These are phyloP conservation scores for Fusarium tjaetaba DNA, from an alignment of 2,329 filamentous ascomycete genomes.

Conservation along the genomic window DNA sequence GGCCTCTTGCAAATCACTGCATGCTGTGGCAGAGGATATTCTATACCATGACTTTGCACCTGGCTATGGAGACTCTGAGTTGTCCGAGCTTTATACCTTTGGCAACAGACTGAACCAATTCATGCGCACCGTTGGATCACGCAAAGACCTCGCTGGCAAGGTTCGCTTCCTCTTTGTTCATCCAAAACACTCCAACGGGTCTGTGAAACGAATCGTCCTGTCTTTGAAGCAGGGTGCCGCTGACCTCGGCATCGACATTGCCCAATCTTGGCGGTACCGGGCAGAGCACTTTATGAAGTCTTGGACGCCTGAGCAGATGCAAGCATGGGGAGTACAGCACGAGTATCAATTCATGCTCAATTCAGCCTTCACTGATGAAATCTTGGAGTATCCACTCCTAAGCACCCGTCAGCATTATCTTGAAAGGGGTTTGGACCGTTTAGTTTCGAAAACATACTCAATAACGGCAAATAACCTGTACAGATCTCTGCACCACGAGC, in stretches of 20 bases:
- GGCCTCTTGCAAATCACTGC: fast-evolving
- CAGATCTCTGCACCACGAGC: background rate
- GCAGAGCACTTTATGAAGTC: background rate
- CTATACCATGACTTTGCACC: background rate
- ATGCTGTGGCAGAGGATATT: background rate
- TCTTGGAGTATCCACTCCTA: fast-evolving
- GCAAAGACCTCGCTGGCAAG: background rate
- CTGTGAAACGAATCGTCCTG: fast-evolving
- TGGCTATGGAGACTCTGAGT: background rate
- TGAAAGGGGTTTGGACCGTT: too few species aligned
- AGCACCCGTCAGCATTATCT: too few species aligned
- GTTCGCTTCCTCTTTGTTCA: background rate
- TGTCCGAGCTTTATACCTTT: background rate
- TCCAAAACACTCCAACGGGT: background rate
- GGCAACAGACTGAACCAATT: background rate
- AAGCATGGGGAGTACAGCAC: fast-evolving
- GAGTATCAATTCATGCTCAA: fast-evolving
- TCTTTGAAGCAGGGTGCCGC: background rate
- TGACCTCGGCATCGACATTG: background rate
- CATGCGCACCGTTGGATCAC: background rate
- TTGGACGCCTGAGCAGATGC: background rate
- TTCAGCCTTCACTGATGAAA: background rate
- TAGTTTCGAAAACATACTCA: too few species aligned
- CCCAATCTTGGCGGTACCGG: background rate
- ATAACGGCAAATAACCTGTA: background rate